Conservation (phyloP, 495 filamentous ascomycete species). For the Coniosporium apollinis region DNA sequence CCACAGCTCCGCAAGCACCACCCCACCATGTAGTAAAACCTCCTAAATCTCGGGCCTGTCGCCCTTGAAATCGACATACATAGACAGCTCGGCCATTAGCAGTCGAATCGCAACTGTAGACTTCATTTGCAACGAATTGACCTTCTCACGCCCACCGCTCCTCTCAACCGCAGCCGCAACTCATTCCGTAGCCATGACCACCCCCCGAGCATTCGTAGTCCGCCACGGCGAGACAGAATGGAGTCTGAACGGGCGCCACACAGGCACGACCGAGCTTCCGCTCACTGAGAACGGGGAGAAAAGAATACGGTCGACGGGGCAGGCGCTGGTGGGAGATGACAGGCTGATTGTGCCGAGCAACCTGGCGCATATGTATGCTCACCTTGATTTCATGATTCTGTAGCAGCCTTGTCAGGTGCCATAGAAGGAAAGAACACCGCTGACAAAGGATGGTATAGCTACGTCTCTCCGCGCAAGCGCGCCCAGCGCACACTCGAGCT, state of each 20-base stretch:
- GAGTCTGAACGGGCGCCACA: conserved; percentile 88
- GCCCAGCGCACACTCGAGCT: conserved; percentile 80
- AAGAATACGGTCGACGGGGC: conserved; percentile 63
- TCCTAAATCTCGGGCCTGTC: no score
- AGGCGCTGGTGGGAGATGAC: conserved; percentile 68
- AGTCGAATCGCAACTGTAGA: no score
- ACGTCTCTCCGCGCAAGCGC: conserved; percentile 74
- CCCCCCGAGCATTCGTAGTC: conserved; percentile 79
- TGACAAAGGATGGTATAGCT: no score
- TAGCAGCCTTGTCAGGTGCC: no score
- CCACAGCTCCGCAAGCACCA: no score
- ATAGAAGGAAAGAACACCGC: no score
- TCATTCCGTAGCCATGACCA: no score
- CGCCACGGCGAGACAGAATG: conserved; percentile 95
- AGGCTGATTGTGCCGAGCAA: conserved; percentile 72
- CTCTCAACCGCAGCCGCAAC: not conserved
- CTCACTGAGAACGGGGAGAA: conserved; percentile 78
- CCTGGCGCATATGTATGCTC: conserved; percentile 51
- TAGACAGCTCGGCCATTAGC: no score
- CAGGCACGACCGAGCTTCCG: conserved; percentile 69
- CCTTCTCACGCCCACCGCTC: not conserved
- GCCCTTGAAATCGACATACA: no score
- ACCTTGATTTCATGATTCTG: not conserved
- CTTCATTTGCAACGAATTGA: not conserved
- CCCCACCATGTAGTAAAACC: no score